Conservation (phyloP, 495 filamentous ascomycete genomes). For the Penicillium longicatenatum region DNA sequence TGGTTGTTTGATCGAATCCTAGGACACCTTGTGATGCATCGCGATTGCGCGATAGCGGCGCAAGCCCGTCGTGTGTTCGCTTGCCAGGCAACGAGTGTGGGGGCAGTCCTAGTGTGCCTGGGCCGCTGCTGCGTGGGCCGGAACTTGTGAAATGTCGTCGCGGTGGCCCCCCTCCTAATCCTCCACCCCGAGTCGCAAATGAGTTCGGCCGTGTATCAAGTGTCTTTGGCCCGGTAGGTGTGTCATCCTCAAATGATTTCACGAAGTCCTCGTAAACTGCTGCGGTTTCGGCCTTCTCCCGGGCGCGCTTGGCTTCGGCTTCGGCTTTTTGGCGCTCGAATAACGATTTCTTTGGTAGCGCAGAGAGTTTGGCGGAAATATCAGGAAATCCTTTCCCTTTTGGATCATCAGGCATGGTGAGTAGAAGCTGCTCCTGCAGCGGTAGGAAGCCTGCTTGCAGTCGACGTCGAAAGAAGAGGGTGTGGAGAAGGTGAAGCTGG, state of each 20-base stretch:
- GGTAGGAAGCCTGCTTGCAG: slow-evolving; percentile 1
- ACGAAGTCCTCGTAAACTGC: slow-evolving; percentile 90
- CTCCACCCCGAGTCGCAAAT: slow-evolving; percentile 42
- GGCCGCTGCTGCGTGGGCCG: slow-evolving; percentile 64
- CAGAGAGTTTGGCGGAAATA: slow-evolving; percentile 77
- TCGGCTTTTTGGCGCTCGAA: slow-evolving; percentile 94
- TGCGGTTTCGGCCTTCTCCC: slow-evolving; percentile 86
- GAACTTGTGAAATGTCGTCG: slow-evolving; percentile 59
- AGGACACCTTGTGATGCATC: slow-evolving; percentile 49
- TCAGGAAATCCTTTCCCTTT: slow-evolving; percentile 75
- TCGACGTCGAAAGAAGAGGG: not conserved
- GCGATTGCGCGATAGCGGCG: slow-evolving; percentile 36
- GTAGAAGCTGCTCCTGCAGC: slow-evolving; percentile 30
- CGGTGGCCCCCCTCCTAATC: slow-evolving; percentile 44
- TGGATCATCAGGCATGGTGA: slow-evolving; percentile 44
- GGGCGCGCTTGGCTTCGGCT: slow-evolving; percentile 84
- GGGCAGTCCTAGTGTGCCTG: slow-evolving; percentile 71
- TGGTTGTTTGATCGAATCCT: slow-evolving; percentile 56
- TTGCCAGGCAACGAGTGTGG: slow-evolving; percentile 55
- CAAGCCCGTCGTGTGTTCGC: slow-evolving; percentile 51
- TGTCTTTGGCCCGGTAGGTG: slow-evolving; percentile 32
- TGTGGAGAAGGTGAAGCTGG: not conserved
- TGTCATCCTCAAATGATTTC: slow-evolving; percentile 82
- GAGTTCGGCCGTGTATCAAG: slow-evolving; percentile 32
- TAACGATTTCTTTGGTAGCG: slow-evolving; percentile 79